Evolutionary conservation across 805 yeast species (phyloP), one percentile per base, ranked within the genome.

Genomic region (Saturnispora sanitii): DNA sequence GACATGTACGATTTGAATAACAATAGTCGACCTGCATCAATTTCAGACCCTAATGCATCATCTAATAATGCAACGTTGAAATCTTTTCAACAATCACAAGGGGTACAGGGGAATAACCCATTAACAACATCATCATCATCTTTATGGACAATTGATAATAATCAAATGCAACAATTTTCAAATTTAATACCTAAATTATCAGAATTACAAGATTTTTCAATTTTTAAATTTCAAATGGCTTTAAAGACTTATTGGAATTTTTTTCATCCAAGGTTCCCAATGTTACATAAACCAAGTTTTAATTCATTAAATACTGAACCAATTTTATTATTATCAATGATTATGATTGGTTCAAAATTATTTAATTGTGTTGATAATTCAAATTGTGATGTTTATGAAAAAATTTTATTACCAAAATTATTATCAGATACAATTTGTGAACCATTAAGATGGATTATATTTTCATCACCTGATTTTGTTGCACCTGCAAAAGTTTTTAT

Each of bases 401-500:
- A 44, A 34, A 37, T 57, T 16, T 26, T 31, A 3, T 42, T 49
- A 34, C 54, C 62, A 31, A 65, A 59, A 40, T 61, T 60, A 35
- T 61, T 77, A 35, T 70, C 77, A 7, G 58, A 65, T 48, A 48
- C 52, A 39, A 66, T 78, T 9, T 73, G 77, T 0, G 67, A 57
- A 33, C 80, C 94, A 0, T 58, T 85, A 22, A 61, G 95, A 40
- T 81, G 79, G 71, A 61, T 72, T 23, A 67, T 86, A 3, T 85
- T 85, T 53, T 73, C 81, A 29, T 73, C 79, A 36, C 75, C 76
- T 6, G 82, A 77, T 40, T 84, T 83, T 55, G 75, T 72, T 43
- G 80, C 94, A 1, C 95, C 95, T 1, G 80, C 86, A 0, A 69
- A 69, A 46, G 63, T 81, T 7, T 85, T 88, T 80, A 73, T 85